phyloP scores from a whole-genome alignment of 305 asterid species.

The Caryopteris hybrid region DNA sequence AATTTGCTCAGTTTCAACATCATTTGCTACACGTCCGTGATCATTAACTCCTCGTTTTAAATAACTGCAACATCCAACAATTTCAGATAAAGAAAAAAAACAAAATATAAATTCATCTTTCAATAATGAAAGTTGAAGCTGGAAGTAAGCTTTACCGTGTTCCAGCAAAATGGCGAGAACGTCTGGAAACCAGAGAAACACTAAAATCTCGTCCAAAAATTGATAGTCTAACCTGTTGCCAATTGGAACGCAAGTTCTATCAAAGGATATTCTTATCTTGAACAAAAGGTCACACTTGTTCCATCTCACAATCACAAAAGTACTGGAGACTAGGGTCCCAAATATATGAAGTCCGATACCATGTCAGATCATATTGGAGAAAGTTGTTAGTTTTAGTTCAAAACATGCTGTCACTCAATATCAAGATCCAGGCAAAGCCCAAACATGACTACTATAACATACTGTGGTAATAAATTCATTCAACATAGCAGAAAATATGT shows the following conservation, averaged over 20 bases:
- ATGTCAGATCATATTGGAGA: background rate
- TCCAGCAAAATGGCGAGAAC: constrained; percentile 99
- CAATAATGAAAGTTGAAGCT: constrained; percentile 1
- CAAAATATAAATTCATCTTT: background rate
- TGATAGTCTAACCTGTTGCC: constrained; percentile 71
- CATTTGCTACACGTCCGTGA: constrained; percentile 97
- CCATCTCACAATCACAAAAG: background rate
- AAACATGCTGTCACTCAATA: background rate
- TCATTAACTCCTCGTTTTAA: constrained; percentile 98
- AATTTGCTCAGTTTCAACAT: constrained; percentile 97
- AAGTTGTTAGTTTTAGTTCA: background rate
- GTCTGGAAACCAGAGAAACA: constrained; percentile 83
- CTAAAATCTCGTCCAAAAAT: constrained; percentile 94
- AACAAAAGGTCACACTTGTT: background rate
- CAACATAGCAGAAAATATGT: background rate
- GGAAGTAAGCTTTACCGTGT: constrained; percentile 61
- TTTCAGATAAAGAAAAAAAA: constrained; percentile 1
- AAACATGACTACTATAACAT: background rate
- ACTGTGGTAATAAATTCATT: background rate
- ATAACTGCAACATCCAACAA: constrained; percentile 46
- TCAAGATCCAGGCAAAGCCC: background rate
- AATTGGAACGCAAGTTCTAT: constrained; percentile 17
- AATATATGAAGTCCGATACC: background rate
- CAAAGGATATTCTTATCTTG: background rate
- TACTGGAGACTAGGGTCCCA: background rate